Conservation (phyloP, 441 rosid genomes). For the Brassica balearica region DNA sequence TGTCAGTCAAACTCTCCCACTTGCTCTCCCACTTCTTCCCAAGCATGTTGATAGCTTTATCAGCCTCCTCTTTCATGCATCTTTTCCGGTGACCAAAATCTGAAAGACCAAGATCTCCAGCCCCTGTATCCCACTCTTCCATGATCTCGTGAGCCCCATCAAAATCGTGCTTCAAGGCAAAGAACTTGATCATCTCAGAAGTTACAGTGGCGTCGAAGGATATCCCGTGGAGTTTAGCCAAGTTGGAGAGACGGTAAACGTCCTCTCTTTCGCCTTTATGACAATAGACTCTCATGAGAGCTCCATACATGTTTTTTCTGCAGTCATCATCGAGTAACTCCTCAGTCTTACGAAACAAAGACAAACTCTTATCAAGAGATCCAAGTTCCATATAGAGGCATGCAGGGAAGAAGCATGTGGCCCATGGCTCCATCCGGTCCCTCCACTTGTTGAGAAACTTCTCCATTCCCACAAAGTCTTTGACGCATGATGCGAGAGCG, state of each 20-base stretch:
- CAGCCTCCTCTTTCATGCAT: conserved; percentile 47
- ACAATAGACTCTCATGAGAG: conserved; percentile 41
- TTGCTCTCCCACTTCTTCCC: conserved; percentile 38
- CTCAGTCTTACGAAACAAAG: conserved; percentile 47
- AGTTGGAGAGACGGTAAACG: conserved; percentile 46
- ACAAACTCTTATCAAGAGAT: conserved; percentile 38
- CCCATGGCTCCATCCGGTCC: conserved; percentile 33
- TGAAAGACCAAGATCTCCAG: conserved; percentile 20
- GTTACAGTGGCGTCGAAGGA: neutral
- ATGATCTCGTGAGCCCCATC: conserved; percentile 49
- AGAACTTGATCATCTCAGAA: conserved; percentile 39
- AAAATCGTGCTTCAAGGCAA: conserved; percentile 40
- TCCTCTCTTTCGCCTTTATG: conserved; percentile 39
- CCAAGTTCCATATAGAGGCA: conserved; percentile 43
- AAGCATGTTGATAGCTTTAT: conserved; percentile 40
- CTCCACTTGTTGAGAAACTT: conserved; percentile 35
- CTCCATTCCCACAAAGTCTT: conserved; percentile 41
- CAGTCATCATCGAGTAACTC: neutral
- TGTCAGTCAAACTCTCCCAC: conserved; percentile 49
- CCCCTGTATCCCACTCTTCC: conserved; percentile 45
- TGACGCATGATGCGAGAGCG: conserved; percentile 8
- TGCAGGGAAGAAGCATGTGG: conserved; percentile 35
- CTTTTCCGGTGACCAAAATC: conserved; percentile 35
- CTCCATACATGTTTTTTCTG: conserved; percentile 17
- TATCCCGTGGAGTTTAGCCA: conserved; percentile 30